A percentile compares a stretch with the other conserved stretches of the same genome.
Conservation (phyloP, 352 stramenopile genomes). For the Globisporangium middletonii region DNA sequence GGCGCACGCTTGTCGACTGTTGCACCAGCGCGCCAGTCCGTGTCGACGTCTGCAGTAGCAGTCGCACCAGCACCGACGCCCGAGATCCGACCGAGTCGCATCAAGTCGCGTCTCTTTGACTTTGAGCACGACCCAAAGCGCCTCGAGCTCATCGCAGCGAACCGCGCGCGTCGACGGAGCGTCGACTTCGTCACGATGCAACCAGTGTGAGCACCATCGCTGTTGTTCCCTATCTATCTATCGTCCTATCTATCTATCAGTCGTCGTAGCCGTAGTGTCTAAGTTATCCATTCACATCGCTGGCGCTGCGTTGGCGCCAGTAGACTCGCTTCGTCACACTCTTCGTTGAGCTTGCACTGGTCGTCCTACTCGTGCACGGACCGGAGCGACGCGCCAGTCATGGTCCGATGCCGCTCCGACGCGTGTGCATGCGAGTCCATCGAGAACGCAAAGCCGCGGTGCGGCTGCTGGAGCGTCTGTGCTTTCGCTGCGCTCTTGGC, state of each 20-base stretch:
- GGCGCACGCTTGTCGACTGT: not conserved
- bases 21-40: not conserved
- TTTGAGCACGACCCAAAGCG: conserved; percentile 16
- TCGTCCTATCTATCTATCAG: no score
- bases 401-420: conserved; percentile 43
- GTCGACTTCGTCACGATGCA: conserved; percentile 1
- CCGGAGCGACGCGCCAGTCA: conserved; percentile 33
- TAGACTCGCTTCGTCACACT: not conserved
- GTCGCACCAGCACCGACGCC: not conserved
- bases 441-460: conserved; percentile 76
- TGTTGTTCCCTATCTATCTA: not conserved
- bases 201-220: not conserved
- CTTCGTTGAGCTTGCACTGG: no score
- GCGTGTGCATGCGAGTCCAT: conserved; percentile 47
- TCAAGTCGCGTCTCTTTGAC: conserved; percentile 16
- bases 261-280: not conserved
- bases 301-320: not conserved
- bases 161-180: conserved; percentile 14
- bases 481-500: conserved; percentile 7
- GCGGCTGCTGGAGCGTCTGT: conserved; percentile 24
- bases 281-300: not conserved
- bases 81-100: conserved; percentile 8
- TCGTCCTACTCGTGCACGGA: conserved; percentile 2
- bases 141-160: conserved; percentile 15
- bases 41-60: not conserved